These are phyloP conservation scores for Zea luxurians DNA, from an alignment of 176 grass and related monocot genomes.

Conservation along the genomic window DNA sequence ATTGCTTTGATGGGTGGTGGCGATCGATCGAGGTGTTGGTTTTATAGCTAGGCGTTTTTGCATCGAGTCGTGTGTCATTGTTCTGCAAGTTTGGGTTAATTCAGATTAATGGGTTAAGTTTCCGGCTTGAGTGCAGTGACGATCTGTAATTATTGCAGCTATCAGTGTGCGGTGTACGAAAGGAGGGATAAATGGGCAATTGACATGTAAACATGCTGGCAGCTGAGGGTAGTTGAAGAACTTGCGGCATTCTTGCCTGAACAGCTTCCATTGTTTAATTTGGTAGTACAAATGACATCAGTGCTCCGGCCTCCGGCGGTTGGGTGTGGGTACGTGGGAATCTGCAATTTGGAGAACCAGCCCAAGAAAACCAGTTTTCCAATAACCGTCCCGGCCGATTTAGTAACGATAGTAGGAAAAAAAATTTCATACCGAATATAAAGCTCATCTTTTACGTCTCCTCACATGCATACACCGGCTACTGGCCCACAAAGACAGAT, in stretches of 20 bases:
- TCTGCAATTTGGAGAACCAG: neutral
- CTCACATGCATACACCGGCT: no score
- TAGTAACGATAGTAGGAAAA: no score
- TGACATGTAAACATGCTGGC: conserved; percentile 13
- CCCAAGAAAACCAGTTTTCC: neutral
- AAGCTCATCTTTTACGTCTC: no score
- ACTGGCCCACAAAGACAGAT: no score
- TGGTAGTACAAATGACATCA: neutral
- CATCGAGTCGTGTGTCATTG: conserved; percentile 18
- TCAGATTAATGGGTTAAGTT: conserved; percentile 7
- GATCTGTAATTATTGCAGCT: neutral
- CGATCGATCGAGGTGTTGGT: neutral
- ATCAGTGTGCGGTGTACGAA: neutral
- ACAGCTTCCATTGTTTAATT: conserved; percentile 24
- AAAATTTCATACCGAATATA: no score
- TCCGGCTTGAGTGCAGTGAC: conserved; percentile 47
- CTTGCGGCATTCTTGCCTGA: neutral
- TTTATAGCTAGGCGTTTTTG: conserved; percentile 23
- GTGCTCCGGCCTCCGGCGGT: neutral
- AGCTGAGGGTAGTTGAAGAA: conserved; percentile 53
- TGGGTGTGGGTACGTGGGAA: neutral
- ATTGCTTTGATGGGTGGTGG: neutral
- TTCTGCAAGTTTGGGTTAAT: conserved; percentile 47
- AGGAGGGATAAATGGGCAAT: neutral
- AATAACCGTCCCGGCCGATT: no score